Percentiles rank a stretch among this genome's conserved stretches.
These are phyloP conservation scores for Gracilaria vermiculophylla DNA, from an alignment of 23 red algal species.

Conservation along the genomic window DNA sequence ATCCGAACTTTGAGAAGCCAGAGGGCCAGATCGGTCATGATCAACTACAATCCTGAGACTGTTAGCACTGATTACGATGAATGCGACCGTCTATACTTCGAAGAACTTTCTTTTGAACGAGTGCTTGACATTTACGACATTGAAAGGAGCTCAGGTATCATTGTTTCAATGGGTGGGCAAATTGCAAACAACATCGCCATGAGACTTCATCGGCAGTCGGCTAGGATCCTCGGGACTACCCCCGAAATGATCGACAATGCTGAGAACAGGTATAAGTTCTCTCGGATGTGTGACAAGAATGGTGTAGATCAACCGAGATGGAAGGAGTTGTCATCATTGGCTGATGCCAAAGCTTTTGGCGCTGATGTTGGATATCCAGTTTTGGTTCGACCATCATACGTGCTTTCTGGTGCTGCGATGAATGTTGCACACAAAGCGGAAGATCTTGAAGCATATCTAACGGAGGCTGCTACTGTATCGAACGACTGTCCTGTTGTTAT, in stretches of 20 bases:
- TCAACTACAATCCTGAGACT: slow-evolving; percentile 99
- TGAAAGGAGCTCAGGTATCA: slow-evolving; percentile 79
- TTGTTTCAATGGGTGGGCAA: slow-evolving; percentile 99
- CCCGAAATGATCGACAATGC: slow-evolving; percentile 99
- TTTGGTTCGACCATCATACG: slow-evolving; percentile 92
- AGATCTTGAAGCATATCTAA: slow-evolving; percentile 94
- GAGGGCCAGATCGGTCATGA: slow-evolving; percentile 85
- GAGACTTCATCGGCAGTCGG: slow-evolving; percentile 87
- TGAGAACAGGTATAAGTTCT: slow-evolving; percentile 99
- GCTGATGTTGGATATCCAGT: slow-evolving; percentile 93
- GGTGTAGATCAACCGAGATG: slow-evolving; percentile 95
- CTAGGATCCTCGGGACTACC: slow-evolving; percentile 88
- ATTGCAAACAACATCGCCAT: slow-evolving; percentile 99
- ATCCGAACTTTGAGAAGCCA: slow-evolving; percentile 79
- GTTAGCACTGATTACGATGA: slow-evolving; percentile 99
- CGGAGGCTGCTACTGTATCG: slow-evolving; percentile 92
- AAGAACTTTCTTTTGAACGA: slow-evolving; percentile 98
- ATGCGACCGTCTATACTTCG: slow-evolving; percentile 96
- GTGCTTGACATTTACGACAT: slow-evolving; percentile 93
- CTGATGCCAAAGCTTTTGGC: slow-evolving; percentile 94
- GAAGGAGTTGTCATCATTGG: slow-evolving; percentile 95
- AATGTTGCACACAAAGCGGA: slow-evolving; percentile 97
- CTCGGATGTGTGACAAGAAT: slow-evolving; percentile 89
- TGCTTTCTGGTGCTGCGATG: slow-evolving; percentile 98
- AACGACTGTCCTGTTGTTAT: slow-evolving; percentile 94